Percentiles rank a stretch among this genome's conserved stretches.
These are phyloP conservation scores for Fistulifera pelliculosa DNA, from an alignment of 108 stramenopile genomes.

Conservation along the genomic window DNA sequence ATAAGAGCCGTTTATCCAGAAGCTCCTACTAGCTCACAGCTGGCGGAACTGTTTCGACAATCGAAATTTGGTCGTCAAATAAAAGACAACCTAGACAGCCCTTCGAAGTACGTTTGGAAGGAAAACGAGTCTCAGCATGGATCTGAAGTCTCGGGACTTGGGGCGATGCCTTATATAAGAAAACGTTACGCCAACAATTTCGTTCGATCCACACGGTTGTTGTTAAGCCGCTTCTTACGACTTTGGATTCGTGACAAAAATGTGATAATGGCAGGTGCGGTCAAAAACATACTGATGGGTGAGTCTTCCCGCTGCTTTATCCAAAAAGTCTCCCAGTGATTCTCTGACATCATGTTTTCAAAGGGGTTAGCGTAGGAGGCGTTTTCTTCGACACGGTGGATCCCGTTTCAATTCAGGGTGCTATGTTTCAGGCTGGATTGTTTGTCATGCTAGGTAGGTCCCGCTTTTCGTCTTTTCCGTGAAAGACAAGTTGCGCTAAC, in stretches of 20 bases:
- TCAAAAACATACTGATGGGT: constrained; percentile 31
- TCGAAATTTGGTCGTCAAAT: constrained; percentile 22
- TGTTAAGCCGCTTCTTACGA: constrained; percentile 36
- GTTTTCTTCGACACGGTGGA: constrained; percentile 55
- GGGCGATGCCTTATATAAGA: not conserved
- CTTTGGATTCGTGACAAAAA: constrained; percentile 53
- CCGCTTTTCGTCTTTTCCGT: too few relatives aligned
- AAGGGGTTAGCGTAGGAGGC: constrained; percentile 66
- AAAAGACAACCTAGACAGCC: constrained; percentile 8
- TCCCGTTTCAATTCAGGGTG: constrained; percentile 34
- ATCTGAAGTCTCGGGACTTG: constrained; percentile 12
- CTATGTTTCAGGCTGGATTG: constrained; percentile 48
- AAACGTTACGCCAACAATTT: constrained; percentile 43
- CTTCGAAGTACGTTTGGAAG: constrained; percentile 20
- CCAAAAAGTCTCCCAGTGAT: constrained; percentile 7
- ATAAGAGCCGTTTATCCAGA: constrained; percentile 6
- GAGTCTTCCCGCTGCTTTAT: not conserved
- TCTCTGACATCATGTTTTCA: constrained; percentile 46
- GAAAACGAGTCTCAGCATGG: not conserved
- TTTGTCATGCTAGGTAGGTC: constrained; percentile 46
- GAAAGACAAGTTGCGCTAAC: too few relatives aligned
- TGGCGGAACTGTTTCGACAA: constrained; percentile 51
- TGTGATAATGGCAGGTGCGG: constrained; percentile 40
- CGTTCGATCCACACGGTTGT: constrained; percentile 25
- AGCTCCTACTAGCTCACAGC: constrained; percentile 30